Base-by-base conservation (phyloP, 2,329 filamentous ascomycete genomes). In the Pseudogymnoascus sp. region DNA sequence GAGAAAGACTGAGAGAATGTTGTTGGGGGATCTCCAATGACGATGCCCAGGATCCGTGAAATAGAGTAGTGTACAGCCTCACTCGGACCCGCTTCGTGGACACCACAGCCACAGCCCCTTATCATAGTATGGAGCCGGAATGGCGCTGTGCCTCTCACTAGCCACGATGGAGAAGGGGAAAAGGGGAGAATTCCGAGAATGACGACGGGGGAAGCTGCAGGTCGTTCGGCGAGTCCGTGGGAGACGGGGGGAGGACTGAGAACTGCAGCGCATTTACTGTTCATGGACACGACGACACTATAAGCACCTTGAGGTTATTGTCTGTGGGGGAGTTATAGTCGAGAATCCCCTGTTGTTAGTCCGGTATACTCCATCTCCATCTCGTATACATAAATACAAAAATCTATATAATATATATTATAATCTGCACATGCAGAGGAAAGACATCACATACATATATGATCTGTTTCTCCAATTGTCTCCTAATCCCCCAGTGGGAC, bases 1-100 rank as follows among this genome's bases (percentile, higher is more conserved):
- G 4, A 11, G 23, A 50, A 15, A n/a, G 21, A n/a, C 44, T 13
- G 7, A 4, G 7, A 9, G 44, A 17, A 17, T 29, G n/a, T 7
- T 53, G 3, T 53, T 31, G 2, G 13, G 42, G 23, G 44, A 53
- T 31, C 44, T 21, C 44, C 44, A 53, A 53, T 53, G 44, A 53
- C 44, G 44, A 53, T 53, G 44, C 44, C 44, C 44, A 53, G 44
- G 44, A 53, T 53, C 10, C 21, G 15, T 5, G 15, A 53, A 53
- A n/a, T 53, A 53, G 44, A 53, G 44, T 53, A 53, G 23, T 42
- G n/a, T 29, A 53, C 44, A 53, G 44, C 44, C 44, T 53, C 44
- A 53, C 1, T 53, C 23, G 44, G 44, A 53, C 44, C 44, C 44
- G 44, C 44, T 53, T 53, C 15, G 11, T 17, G 15, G 2, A 17